These are phyloP conservation scores for Wallacemonas sp. DNA, from an alignment of 208 protist species.

Conservation along the genomic window DNA sequence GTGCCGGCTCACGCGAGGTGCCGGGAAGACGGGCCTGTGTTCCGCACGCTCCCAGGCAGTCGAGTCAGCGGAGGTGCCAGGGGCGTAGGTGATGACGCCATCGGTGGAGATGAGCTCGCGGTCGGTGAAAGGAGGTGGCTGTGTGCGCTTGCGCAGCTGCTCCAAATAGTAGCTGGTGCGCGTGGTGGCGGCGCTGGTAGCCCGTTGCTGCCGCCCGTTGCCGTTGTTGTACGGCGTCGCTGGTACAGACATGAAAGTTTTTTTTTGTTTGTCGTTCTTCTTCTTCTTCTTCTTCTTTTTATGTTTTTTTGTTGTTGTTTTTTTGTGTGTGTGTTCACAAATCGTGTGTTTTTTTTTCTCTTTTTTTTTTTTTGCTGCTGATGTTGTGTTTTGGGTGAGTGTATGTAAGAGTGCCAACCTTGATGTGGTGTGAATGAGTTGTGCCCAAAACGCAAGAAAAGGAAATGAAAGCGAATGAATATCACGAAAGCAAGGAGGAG, in stretches of 20 bases:
- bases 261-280: constrained; percentile 11
- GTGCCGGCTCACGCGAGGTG: neutral
- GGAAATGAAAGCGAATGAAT: neutral
- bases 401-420: neutral
- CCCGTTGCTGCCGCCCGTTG: neutral
- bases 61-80: neutral
- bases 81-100: neutral
- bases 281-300: too few species aligned
- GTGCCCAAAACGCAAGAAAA: too few species aligned
- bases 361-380: constrained; percentile 9
- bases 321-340: neutral
- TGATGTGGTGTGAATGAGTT: too few species aligned
- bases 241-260: constrained; percentile 11
- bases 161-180: constrained; percentile 19
- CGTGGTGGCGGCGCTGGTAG: neutral
- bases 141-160: constrained; percentile 1
- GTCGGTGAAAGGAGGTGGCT: neutral
- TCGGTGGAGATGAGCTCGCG: neutral
- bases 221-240: constrained; percentile 2
- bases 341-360: neutral
- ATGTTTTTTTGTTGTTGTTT: neutral
- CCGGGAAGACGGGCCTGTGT: constrained; percentile 10
- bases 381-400: neutral
- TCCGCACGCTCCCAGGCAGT: constrained; percentile 12
- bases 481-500: neutral